Base-by-base conservation (phyloP, 2,329 filamentous ascomycete species). In the Claviceps sp. region DNA sequence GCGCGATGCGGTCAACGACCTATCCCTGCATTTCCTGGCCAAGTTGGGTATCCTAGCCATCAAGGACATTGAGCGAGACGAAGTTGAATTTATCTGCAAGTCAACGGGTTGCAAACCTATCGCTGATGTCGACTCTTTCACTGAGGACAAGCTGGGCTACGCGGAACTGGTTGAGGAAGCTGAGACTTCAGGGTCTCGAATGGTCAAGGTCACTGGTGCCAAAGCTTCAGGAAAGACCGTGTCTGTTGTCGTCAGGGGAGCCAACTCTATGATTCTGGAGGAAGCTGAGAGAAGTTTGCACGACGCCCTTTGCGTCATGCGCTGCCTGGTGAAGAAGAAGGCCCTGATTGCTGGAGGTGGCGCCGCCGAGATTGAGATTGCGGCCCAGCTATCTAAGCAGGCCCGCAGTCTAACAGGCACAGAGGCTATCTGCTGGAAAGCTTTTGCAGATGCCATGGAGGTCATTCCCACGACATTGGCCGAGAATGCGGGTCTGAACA, bases 21-120 rank as follows among this genome's bases (percentile, higher is more conserved):
- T 98, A 54, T 95, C 89, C 56, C 79, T 98, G 58, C 93, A 98
- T 73, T 98, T 98, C 79, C 78, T 98, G 58, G 89, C 93, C 63
- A 95, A 96, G 70, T 84, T 97, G 57, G 91, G 91, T 71, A 98
- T 98, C 61, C 77, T 97, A 57, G 87, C 87, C 46, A 79, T 98
- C 70, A 98, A 97, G 77, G 93, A 98, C 60, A 95, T 98, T 62
- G 93, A 98, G 76, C 85, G 93, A 57, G 93, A 98, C 64, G 93
- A 98, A 72, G 89, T 98, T 54, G 93, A 98, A 70, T 98, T 98
- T 71, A 87, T 98, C 69, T 97, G 91, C 87, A 98, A 97, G 74
- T 95, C 87, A 56, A 95, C 91, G 38, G 93, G 93, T 62, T 98
- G 93, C 82, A 98, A 98, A 75, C 93, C 93, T 49, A 93, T 98